Evolutionary conservation across 176 grass and related monocot genomes (phyloP).

Genomic region (Secale cereale): DNA sequence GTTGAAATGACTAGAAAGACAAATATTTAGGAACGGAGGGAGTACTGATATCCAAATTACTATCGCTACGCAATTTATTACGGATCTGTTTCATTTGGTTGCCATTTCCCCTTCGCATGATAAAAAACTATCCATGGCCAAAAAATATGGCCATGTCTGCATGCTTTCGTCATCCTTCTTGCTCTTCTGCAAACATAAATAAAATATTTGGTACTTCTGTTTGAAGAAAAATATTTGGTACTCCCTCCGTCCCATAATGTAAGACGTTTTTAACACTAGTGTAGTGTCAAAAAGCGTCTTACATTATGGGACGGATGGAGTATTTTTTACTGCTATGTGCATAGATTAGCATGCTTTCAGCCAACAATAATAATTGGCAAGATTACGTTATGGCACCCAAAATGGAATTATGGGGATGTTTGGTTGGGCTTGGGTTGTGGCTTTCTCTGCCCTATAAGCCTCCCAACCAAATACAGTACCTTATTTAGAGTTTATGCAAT

Average conservation of each 20-base stretch:
- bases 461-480: background rate
- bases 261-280: too few species aligned
- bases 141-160: constrained; percentile 77
- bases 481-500: background rate
- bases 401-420: background rate
- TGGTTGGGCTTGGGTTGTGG: background rate
- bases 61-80: constrained; percentile 28
- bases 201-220: background rate
- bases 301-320: too few species aligned
- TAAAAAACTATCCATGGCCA: constrained; percentile 57
- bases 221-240: background rate
- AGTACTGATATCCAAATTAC: background rate
- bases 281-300: too few species aligned
- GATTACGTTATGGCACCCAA: background rate
- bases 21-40: too few species aligned
- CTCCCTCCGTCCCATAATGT: too few species aligned
- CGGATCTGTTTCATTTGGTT: constrained; percentile 37
- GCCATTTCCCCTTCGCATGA: constrained; percentile 54
- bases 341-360: background rate
- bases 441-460: background rate
- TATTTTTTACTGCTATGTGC: background rate
- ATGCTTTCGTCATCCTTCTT: constrained; percentile 64
- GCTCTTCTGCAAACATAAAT: constrained; percentile 49
- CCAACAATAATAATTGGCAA: background rate
- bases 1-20: too few species aligned